A percentile compares a stretch with the other conserved stretches of the same genome.
These are phyloP conservation scores for Endothia cerciana DNA, from an alignment of 2,329 filamentous ascomycete genomes.

Conservation along the genomic window DNA sequence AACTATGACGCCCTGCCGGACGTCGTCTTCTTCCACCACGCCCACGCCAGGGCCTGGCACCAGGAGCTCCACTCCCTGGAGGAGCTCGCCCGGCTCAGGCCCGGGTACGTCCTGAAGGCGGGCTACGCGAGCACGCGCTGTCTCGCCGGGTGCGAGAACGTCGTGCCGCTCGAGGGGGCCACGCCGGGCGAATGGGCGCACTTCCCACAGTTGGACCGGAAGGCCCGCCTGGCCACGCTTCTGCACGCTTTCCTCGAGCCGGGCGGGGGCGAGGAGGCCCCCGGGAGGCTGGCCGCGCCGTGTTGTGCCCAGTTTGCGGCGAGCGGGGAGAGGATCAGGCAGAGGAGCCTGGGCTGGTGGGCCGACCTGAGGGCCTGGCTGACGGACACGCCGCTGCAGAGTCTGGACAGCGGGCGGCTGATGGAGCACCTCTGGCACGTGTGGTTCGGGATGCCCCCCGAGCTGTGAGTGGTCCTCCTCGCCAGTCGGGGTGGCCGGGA, in stretches of 20 bases:
- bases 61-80: conserved; percentile 57
- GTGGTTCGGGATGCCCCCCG: conserved; percentile 35
- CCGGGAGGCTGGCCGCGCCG: conserved; percentile 44
- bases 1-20: conserved; percentile 63
- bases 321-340: conserved; percentile 46
- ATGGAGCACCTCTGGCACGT: conserved; percentile 60
- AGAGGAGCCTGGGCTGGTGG: conserved; percentile 49
- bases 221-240: conserved; percentile 32
- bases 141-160: conserved; percentile 38
- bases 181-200: not conserved
- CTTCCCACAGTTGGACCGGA: conserved; percentile 15
- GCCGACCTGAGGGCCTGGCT: conserved; percentile 52
- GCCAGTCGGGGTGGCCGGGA: not conserved
- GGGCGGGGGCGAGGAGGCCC: conserved; percentile 35
- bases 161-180: conserved; percentile 31
- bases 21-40: conserved; percentile 63
- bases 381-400: conserved; percentile 46
- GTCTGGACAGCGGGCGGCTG: conserved; percentile 50
- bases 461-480: conserved; percentile 27
- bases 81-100: conserved; percentile 53
- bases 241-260: conserved; percentile 32
- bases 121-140: conserved; percentile 67
- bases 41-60: conserved; percentile 59
- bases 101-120: conserved; percentile 52
- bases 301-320: conserved; percentile 61